A percentile compares a stretch with the other conserved stretches of the same genome.
Conservation (phyloP, 148 eudicot genomes). For the Selenicereus undatus region DNA sequence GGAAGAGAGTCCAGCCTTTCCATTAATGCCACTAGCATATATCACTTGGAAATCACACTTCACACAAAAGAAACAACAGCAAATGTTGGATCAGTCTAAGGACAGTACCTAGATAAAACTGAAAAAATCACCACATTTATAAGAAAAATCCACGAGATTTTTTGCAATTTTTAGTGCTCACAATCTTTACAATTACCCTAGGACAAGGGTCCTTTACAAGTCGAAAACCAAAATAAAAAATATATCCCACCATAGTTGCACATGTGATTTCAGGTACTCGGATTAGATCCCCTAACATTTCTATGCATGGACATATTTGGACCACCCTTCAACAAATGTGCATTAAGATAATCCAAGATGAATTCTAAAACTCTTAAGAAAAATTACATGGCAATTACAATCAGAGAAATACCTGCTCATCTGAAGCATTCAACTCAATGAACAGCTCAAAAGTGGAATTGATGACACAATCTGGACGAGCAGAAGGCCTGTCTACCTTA, state of each 20-base stretch:
- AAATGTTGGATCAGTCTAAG: not conserved
- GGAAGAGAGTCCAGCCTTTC: conserved; percentile 88
- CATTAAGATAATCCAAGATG: not conserved
- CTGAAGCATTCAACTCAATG: conserved; percentile 91
- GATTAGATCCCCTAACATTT: no score
- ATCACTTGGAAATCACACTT: conserved; percentile 98
- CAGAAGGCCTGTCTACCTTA: conserved; percentile 94
- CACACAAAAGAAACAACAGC: conserved; percentile 18
- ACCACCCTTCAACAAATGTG: no score
- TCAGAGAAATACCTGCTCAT: conserved; percentile 70
- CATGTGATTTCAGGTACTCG: no score
- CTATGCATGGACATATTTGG: not conserved
- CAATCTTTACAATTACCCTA: not conserved
- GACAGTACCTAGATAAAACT: not conserved
- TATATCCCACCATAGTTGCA: no score
- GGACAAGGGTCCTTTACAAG: not conserved
- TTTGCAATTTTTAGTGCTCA: not conserved
- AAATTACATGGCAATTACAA: not conserved
- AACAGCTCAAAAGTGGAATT: conserved; percentile 96
- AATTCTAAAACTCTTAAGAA: no score
- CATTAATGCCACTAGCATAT: conserved; percentile 93
- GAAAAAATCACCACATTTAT: not conserved
- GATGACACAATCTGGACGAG: conserved; percentile 90
- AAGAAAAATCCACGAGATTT: not conserved
- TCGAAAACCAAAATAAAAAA: no score